Conservation (phyloP, 2,329 filamentous ascomycete species). For the Pestalotiopsis sp. region DNA sequence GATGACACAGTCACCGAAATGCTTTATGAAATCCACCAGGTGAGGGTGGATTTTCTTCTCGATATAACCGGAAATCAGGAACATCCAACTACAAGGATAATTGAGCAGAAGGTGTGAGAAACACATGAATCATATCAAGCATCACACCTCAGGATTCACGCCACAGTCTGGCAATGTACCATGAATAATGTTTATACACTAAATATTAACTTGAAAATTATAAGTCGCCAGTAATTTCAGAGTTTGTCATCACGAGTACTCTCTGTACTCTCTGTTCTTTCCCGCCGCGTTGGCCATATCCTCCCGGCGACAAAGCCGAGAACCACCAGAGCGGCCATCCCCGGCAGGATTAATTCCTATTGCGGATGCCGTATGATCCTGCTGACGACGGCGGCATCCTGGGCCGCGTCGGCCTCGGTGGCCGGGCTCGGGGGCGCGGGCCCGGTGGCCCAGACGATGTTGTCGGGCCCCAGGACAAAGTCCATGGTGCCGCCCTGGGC, state of each 20-base stretch:
- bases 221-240: not conserved
- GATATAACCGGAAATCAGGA: too few relatives aligned
- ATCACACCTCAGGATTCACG: too few relatives aligned
- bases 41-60: too few relatives aligned
- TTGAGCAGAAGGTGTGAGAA: too few relatives aligned
- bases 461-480: constrained; percentile 60
- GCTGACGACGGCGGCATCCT: not conserved
- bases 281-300: not conserved
- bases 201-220: not conserved
- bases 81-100: too few relatives aligned
- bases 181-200: not conserved
- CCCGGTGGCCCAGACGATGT: constrained; percentile 60
- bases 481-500: constrained; percentile 64
- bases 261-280: not conserved
- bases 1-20: too few relatives aligned
- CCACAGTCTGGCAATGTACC: not conserved
- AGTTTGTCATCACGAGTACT: not conserved
- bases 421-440: constrained; percentile 64
- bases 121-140: too few relatives aligned
- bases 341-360: constrained; percentile 2
- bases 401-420: constrained; percentile 20
- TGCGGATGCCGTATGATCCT: not conserved
- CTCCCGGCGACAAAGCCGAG: not conserved
- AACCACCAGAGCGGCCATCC: not conserved
- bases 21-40: too few relatives aligned